Evolutionary conservation across 345 rosid genomes (phyloP), one percentile per base, ranked within the genome.

Genomic region (Camelina hispida): DNA sequence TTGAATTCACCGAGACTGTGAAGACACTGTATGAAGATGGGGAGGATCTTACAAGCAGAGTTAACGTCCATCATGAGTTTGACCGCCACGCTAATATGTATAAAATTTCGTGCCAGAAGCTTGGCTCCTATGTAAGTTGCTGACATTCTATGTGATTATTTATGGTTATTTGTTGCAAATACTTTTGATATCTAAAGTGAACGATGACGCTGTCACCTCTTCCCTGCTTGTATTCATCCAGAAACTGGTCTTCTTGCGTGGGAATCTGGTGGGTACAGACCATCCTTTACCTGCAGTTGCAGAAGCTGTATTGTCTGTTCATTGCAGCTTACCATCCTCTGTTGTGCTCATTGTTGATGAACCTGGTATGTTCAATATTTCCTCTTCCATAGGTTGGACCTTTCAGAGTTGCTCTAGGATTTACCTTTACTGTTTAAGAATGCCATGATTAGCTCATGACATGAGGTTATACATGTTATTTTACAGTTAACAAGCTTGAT

Each of bases 201-300:
- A 56, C 18, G 81, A 66, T 76, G 53, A 76, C 66, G 11, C 59
- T 22, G 35, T 68, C 65, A 34, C 66, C 43, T 80, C 59, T 71
- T 66, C 75, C 44, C n/a, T 81, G 48, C 59, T 73, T 84, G 60
- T 32, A 67, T 66, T 81, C 74, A 38, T 80, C 72, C 81, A 93
- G 98, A 81, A 82, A 62, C 69, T 91, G 70, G 83, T 82, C 73
- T 91, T 91, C 81, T 82, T 73, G 81, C 97, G 94, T 52, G 93
- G 98, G 71, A 93, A 93, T 83, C 78, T 85, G 80, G 85, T 85
- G 43, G 94, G 98, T 61, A 83, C 64, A 77, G 88, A 85, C 73
- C 98, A 93, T 85, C 94, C 87, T 78, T 47, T 89, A 58, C 95
- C 98, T 37, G 85, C 85, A 44, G 73, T 91, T 60, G 93, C 84